Conservation (phyloP, 768 basidiomycete species). For the Lyophyllum semitale region DNA sequence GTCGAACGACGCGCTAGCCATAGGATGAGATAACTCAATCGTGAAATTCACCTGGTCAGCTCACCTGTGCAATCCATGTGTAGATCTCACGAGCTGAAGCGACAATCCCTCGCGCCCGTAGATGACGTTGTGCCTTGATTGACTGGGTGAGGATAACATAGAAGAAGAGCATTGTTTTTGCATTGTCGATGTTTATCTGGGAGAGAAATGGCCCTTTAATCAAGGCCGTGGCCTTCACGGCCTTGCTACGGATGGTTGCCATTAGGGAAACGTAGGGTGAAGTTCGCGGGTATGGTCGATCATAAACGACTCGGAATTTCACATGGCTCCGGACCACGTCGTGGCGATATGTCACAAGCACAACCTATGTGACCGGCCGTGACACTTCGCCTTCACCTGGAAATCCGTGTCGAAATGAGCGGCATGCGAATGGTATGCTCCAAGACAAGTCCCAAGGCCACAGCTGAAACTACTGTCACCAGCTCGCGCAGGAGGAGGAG, state of each 20-base stretch:
- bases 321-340: slow-evolving; percentile 4
- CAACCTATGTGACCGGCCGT: no score
- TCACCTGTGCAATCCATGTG: slow-evolving; percentile 51
- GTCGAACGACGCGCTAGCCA: slow-evolving; percentile 52
- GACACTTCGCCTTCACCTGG: background rate
- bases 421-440: slow-evolving; percentile 59
- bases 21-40: background rate
- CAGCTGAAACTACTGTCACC: slow-evolving; percentile 7
- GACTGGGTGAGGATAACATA: slow-evolving; percentile 56
- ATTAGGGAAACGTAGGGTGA: background rate
- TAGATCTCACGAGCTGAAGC: slow-evolving; percentile 54
- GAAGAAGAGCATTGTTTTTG: slow-evolving; percentile 58
- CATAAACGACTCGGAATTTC: slow-evolving; percentile 3
- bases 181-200: slow-evolving; percentile 37
- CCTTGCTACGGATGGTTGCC: slow-evolving; percentile 15
- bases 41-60: slow-evolving; percentile 14
- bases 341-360: slow-evolving; percentile 1
- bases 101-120: slow-evolving; percentile 61
- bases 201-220: slow-evolving; percentile 16
- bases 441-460: slow-evolving; percentile 2
- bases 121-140: slow-evolving; percentile 58
- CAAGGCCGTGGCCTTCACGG: slow-evolving; percentile 11
- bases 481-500: slow-evolving; percentile 81
- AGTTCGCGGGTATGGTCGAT: background rate
- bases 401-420: slow-evolving; percentile 28